Base-by-base conservation (phyloP, 352 stramenopile species). In the Globisporangium orthogonon region DNA sequence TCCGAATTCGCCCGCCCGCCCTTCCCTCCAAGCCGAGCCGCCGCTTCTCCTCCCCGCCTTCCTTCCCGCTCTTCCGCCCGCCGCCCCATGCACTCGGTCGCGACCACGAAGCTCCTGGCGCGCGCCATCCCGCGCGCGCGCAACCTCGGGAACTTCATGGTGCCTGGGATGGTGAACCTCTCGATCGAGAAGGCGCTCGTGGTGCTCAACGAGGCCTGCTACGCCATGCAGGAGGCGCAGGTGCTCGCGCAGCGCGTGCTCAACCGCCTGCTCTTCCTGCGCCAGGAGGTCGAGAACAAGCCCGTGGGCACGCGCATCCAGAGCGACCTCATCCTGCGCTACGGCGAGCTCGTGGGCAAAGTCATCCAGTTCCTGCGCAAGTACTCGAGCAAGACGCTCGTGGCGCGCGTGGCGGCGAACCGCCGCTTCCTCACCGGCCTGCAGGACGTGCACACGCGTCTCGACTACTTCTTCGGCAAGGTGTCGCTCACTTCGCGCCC, bases 121-220 rank as follows among this genome's bases (percentile, higher is more conserved):
- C 43, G 43, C 17, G 3, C 30, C 49, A 40, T 54, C 15, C 29
- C 15, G 28, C 44, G 29, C 37, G 40, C 41, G 39, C 56, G 56
- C 39, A 51, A 39, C 30, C 48, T 61, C 17, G 45, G 39, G 1
- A 41, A 62, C 49, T 62, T 62, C 39, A 35, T 62, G 14, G 56
- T 62, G 18, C 56, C 56, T 1, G 56, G 56, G 2, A 62, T 62
- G 56, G 39, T 62, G 29, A 50, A 62, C 40, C 41, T 56, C 0
- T 46, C 58, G 14, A 58, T 63, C 43, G 44, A 40, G 14, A 51
- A 58, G 9, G 52, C 43, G 50, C 50, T 63, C 15, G 14, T 13
- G 31, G 30, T 54, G 31, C 47, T 63, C 4, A 29, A 6, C 33
- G 33, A 59, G 23, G 29, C 31, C 17, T 54, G 58, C 35, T 54